Conservation (phyloP, 2,329 filamentous ascomycete genomes). For the Trichoderma lentiforme region DNA sequence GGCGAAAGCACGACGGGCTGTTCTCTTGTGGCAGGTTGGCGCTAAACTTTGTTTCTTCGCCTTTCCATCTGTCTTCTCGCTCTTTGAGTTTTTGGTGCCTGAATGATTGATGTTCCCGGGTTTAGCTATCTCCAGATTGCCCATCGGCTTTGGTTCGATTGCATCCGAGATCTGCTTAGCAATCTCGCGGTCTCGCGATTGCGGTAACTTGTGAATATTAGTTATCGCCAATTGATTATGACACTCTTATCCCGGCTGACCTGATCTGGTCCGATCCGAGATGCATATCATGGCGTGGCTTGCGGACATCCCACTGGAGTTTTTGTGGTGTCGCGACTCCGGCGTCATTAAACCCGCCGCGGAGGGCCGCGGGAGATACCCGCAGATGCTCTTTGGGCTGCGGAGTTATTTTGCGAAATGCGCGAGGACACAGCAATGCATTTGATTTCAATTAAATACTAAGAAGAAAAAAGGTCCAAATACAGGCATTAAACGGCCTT, state of each 20-base stretch:
- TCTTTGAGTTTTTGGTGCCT: background rate
- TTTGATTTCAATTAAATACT: background rate
- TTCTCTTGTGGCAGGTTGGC: background rate
- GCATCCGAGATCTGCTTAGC: background rate
- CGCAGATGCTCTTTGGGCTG: background rate
- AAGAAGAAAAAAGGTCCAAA: background rate
- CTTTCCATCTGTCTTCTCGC: background rate
- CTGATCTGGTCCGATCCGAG: background rate
- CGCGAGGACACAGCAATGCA: background rate
- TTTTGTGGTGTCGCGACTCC: background rate
- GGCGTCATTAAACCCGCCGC: background rate
- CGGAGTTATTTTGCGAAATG: background rate
- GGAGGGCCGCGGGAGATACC: background rate
- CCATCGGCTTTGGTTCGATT: background rate
- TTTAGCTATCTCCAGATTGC: background rate
- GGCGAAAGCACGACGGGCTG: background rate
- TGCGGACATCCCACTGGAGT: background rate
- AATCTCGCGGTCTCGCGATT: background rate
- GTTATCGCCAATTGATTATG: background rate
- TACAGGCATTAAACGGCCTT: background rate
- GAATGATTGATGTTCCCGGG: background rate
- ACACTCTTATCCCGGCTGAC: background rate
- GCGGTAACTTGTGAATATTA: background rate
- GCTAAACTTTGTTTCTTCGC: background rate
- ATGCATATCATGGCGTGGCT: background rate